Conservation (phyloP, 164 flowering plant genomes). For the Chimonanthus salicifolius region DNA sequence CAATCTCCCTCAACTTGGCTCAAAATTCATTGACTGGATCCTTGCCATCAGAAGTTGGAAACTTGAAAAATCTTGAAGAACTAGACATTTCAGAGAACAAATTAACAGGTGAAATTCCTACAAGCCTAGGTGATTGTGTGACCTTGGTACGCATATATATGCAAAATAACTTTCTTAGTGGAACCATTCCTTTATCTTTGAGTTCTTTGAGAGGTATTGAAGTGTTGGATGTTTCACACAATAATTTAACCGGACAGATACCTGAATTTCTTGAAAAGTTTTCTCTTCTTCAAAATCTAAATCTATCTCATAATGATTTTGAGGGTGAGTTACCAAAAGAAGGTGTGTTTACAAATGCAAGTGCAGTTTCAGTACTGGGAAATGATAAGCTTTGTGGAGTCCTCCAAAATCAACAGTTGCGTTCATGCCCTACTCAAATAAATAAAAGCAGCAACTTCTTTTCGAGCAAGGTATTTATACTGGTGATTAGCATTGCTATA, state of each 20-base stretch:
- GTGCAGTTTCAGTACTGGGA: constrained; percentile 12
- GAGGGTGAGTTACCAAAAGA: constrained; percentile 22
- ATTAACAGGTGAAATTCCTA: constrained; percentile 35
- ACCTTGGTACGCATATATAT: constrained; percentile 15
- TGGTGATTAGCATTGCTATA: background rate
- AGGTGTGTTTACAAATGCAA: constrained; percentile 23
- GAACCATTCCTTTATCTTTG: constrained; percentile 21
- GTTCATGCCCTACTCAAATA: constrained; percentile 9
- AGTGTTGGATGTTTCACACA: constrained; percentile 17
- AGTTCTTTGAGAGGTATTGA: constrained; percentile 6
- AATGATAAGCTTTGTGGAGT: constrained; percentile 28
- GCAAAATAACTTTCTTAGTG: constrained; percentile 21
- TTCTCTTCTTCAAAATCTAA: constrained; percentile 8
- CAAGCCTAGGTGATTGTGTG: constrained; percentile 17
- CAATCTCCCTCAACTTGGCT: constrained; percentile 18
- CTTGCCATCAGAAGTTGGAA: constrained; percentile 29
- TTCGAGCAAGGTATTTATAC: background rate
- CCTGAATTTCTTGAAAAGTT: constrained; percentile 18
- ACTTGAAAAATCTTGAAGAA: constrained; percentile 14
- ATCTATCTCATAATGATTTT: constrained; percentile 26
- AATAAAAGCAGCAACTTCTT: background rate
- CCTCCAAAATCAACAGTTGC: constrained; percentile 8
- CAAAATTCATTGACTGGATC: constrained; percentile 26
- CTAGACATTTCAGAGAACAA: constrained; percentile 25
- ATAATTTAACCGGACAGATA: constrained; percentile 27